phyloP scores from a whole-genome alignment of 352 stramenopile species.

The Aphanomyces euteiches region DNA sequence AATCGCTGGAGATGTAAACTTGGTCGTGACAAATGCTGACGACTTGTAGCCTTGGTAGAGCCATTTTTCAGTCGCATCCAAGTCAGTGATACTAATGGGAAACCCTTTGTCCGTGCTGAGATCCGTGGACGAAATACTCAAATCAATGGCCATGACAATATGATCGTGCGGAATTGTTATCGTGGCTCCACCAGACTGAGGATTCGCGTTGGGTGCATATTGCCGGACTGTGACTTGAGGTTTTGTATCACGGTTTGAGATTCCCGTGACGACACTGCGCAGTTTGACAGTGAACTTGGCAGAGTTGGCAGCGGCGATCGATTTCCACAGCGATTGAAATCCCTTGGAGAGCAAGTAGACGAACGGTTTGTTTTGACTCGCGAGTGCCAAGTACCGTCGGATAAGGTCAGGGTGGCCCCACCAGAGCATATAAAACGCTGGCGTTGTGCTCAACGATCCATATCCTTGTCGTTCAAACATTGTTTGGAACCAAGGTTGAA shows the following conservation, averaged over 20 bases:
- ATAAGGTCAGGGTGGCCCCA: neutral
- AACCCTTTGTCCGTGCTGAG: neutral
- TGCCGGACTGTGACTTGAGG: too few species aligned
- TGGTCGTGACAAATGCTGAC: neutral
- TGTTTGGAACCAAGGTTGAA: neutral
- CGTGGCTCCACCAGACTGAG: too few species aligned
- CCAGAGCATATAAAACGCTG: neutral
- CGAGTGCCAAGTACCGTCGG: neutral
- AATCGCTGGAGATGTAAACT: neutral
- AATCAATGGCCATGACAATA: conserved; percentile 1
- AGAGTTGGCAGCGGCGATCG: neutral
- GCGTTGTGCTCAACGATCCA: neutral
- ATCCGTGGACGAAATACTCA: neutral
- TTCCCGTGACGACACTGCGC: too few species aligned
- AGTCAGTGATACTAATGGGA: neutral
- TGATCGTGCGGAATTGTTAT: neutral
- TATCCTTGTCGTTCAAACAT: conserved; percentile 5
- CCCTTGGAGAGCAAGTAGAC: conserved; percentile 4
- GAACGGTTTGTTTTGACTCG: neutral
- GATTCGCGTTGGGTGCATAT: too few species aligned
- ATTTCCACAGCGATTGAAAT: neutral
- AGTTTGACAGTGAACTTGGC: neutral
- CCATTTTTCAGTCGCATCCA: neutral
- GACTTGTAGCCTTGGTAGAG: neutral
- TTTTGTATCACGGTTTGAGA: too few species aligned